These are phyloP conservation scores for Bimuria novae-zelandiae DNA, from an alignment of 2,329 filamentous ascomycete genomes.

Conservation along the genomic window DNA sequence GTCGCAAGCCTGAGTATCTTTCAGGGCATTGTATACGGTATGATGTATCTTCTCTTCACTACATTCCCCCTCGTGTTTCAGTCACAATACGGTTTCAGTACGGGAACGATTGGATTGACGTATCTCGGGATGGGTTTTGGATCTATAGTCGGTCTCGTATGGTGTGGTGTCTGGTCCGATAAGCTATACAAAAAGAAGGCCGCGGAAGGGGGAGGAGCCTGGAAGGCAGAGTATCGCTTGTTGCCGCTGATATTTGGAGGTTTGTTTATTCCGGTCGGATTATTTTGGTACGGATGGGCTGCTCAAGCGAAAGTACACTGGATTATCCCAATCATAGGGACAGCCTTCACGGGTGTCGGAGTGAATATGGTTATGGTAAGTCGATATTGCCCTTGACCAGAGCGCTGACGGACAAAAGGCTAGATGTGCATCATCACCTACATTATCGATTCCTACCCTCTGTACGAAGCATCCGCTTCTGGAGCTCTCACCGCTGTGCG, in stretches of 20 bases:
- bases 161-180: constrained; percentile 37
- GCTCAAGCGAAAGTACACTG: constrained; percentile 28
- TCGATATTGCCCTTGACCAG: too few species aligned
- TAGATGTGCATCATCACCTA: too few species aligned
- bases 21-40: constrained; percentile 49
- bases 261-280: constrained; percentile 23
- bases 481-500: too few species aligned
- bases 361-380: constrained; percentile 19
- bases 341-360: constrained; percentile 17
- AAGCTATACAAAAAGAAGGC: constrained; percentile 30
- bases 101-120: constrained; percentile 23
- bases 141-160: constrained; percentile 35
- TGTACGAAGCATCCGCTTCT: too few species aligned
- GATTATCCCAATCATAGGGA: constrained; percentile 34
- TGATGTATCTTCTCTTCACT: constrained; percentile 36
- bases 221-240: constrained; percentile 39
- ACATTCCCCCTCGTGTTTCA: constrained; percentile 30
- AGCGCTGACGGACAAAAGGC: too few species aligned
- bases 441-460: too few species aligned
- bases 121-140: constrained; percentile 37
- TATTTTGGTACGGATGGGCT: constrained; percentile 39
- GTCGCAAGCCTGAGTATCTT: constrained; percentile 51
- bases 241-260: constrained; percentile 31
- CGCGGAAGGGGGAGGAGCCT: constrained; percentile 13
- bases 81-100: constrained; percentile 23